Percentiles rank a stretch among this genome's conserved stretches.
Evolutionary conservation across 164 flowering plant genomes (phyloP).

Genomic region (Cinnamomum chago): DNA sequence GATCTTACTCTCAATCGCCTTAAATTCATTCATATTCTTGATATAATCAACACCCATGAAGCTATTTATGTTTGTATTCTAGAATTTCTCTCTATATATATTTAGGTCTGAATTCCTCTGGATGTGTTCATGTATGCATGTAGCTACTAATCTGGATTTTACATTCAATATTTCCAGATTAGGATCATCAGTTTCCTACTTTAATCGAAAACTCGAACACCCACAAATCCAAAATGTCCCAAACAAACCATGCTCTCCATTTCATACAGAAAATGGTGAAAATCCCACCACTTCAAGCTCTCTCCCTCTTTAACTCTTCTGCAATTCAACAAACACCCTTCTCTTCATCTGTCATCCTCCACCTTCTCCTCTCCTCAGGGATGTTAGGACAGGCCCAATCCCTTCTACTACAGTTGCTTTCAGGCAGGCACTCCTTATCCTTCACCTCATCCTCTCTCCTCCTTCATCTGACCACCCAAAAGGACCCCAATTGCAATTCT

Average conservation of each 20-base stretch:
- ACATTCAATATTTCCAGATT: too few relatives aligned
- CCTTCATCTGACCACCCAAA: conserved; percentile 22
- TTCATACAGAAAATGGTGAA: conserved; percentile 49
- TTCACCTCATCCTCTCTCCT: conserved; percentile 36
- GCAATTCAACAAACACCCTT: conserved; percentile 32
- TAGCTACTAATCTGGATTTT: too few relatives aligned
- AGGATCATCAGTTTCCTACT: too few relatives aligned
- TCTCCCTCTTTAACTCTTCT: conserved; percentile 44
- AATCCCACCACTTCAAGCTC: conserved; percentile 53
- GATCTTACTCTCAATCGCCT: too few relatives aligned
- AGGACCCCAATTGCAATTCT: conserved; percentile 3
- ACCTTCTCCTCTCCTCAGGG: conserved; percentile 40
- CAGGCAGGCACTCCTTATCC: conserved; percentile 28
- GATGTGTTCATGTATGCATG: too few relatives aligned
- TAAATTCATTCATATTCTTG: too few relatives aligned
- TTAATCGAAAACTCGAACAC: not conserved
- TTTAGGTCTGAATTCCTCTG: too few relatives aligned
- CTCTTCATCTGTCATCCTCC: conserved; percentile 33
- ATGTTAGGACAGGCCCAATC: conserved; percentile 38
- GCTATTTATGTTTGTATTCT: too few relatives aligned
- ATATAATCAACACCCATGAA: too few relatives aligned
- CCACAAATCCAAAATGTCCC: not conserved
- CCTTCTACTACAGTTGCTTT: conserved; percentile 35
- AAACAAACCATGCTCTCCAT: conserved; percentile 11
- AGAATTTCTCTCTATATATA: too few relatives aligned